Evolutionary conservation across 495 filamentous ascomycete genomes (phyloP), one percentile per base, ranked within the genome.

Genomic region (Hypoxylon trugodes): DNA sequence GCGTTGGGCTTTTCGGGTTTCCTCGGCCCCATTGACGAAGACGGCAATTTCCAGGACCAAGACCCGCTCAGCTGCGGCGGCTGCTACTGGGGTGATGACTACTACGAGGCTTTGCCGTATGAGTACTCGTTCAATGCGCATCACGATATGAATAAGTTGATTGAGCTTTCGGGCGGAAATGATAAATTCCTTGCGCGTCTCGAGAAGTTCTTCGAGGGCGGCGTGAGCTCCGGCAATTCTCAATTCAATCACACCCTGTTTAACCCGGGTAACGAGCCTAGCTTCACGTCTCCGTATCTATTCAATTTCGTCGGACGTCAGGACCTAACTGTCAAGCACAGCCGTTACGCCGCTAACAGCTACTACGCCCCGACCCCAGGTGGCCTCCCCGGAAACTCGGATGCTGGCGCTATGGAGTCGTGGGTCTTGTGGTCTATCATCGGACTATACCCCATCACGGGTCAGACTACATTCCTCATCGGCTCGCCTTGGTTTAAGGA

Each of bases 381-480:
- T 25, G 87, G 88, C 0, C 72, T 90, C 1, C 88, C 87, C 1
- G 87, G 88, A 0, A 90, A 90, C 70, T 85, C 80, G 41, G 87
- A 90, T 61, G 87, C 87, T 1, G 87, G 86, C 13, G 87, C 88
- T 6, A 89, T 90, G 86, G 85, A 90, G 69, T 82, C 79, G 10
- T 90, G 85, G 84, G 74, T 89, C 10, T 65, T 90, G 18, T 90
- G 86, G 87, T 85, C 85, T 50, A 87, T 89, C 77, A 76, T 90
- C n/a, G 87, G 87, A 0, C 80, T 90, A 12, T 90, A 88, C 66
- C 88, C 87, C 0, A 76, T 90, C 16, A 85, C 82, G 5, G 85
- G 83, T 1, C 85, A 88, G 67, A 84, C 86, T 0, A 85, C 84
- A 2, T 90, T 90, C 66, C 78, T 90, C 16, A 71, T 90, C 56